phyloP scores from a whole-genome alignment of 208 protist genomes.

The Vickermania ingenoplastis region DNA sequence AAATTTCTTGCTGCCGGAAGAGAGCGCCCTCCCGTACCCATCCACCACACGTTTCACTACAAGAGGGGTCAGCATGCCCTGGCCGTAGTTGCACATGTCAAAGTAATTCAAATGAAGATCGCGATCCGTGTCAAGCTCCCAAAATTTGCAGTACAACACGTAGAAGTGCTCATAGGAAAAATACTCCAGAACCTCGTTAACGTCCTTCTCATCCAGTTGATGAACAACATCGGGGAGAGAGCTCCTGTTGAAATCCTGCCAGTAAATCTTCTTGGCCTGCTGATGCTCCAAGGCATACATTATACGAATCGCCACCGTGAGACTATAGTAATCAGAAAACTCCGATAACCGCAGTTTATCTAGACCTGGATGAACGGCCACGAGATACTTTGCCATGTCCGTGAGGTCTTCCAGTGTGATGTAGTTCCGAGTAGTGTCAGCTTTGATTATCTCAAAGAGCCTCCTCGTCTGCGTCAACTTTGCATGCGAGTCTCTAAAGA shows the following conservation, averaged over 20 bases:
- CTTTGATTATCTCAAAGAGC: conserved; percentile 71
- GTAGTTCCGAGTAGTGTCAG: conserved; percentile 25
- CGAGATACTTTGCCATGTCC: conserved; percentile 51
- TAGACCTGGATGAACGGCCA: conserved; percentile 85
- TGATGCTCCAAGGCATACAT: conserved; percentile 90
- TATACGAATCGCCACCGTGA: conserved; percentile 93
- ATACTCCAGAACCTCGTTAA: conserved; percentile 85
- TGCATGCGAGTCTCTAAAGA: conserved; percentile 46
- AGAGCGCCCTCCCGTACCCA: conserved; percentile 50
- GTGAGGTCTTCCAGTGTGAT: conserved; percentile 67
- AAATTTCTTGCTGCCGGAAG: conserved; percentile 33
- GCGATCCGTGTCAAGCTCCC: conserved; percentile 96
- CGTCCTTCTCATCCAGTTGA: conserved; percentile 75
- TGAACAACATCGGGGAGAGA: conserved; percentile 76
- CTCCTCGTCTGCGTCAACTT: conserved; percentile 48
- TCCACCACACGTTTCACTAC: conserved; percentile 79
- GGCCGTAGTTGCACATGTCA: conserved; percentile 86
- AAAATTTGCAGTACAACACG: conserved; percentile 98
- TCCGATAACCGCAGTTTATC: conserved; percentile 92
- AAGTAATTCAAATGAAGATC: conserved; percentile 82
- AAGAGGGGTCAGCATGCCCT: conserved; percentile 46
- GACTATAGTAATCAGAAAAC: conserved; percentile 93
- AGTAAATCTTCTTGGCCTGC: conserved; percentile 61
- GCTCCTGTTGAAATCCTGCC: conserved; percentile 79
- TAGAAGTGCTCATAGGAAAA: conserved; percentile 99